These are phyloP conservation scores for Gelatoporia subvermispora DNA, from an alignment of 768 basidiomycete genomes.

Conservation along the genomic window DNA sequence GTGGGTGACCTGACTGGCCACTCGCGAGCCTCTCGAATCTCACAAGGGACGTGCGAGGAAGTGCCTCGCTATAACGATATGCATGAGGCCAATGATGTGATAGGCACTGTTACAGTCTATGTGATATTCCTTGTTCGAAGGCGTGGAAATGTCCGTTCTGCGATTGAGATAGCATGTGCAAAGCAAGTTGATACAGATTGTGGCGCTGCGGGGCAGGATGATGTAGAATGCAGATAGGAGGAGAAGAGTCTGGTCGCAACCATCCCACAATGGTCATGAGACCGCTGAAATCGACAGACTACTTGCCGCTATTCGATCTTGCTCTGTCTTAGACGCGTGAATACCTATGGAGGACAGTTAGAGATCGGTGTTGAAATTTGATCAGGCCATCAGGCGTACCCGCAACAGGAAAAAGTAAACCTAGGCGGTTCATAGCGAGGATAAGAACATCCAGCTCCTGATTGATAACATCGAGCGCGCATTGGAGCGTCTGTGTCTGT, in stretches of 20 bases:
- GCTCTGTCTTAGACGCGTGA: not conserved
- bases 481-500: slow-evolving; percentile 10
- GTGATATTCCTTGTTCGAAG: not conserved
- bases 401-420: slow-evolving; percentile 33
- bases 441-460: slow-evolving; percentile 31
- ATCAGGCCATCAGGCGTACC: slow-evolving; percentile 18
- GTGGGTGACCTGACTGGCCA: too few species aligned
- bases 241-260: not conserved
- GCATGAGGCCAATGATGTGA: too few species aligned
- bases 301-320: not conserved
- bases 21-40: too few species aligned
- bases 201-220: not conserved
- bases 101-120: too few species aligned
- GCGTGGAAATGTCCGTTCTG: not conserved
- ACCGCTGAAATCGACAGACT: not conserved
- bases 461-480: slow-evolving; percentile 22
- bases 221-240: not conserved
- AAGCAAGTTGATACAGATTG: not conserved
- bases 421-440: slow-evolving; percentile 30
- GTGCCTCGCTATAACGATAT: too few species aligned
- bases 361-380: too few species aligned
- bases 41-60: too few species aligned
- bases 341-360: not conserved
- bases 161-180: not conserved
- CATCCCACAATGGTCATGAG: not conserved